Percentiles rank a stretch among this genome's conserved stretches.
Evolutionary conservation across 2,329 filamentous ascomycete species (phyloP).

Genomic region (Aspergillus fischeri): DNA sequence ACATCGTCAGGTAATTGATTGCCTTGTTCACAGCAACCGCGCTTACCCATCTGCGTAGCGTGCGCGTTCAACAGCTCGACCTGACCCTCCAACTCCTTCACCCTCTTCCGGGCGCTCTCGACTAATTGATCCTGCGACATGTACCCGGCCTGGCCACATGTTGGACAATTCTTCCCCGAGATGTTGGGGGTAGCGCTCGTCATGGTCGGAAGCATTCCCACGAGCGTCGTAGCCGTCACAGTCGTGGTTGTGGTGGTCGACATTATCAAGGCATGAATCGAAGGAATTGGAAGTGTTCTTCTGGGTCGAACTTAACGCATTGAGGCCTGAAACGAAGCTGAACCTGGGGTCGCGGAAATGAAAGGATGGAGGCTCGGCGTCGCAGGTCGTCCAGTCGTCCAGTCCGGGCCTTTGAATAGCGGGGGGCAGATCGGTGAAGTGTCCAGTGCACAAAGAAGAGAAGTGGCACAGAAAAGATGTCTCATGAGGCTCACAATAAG

Average conservation of each 20-base stretch:
- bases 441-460: not conserved
- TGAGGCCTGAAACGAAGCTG: not conserved
- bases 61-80: conserved; percentile 50
- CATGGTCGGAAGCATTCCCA: conserved; percentile 28
- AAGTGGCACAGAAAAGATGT: not conserved
- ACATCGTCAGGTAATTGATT: not conserved
- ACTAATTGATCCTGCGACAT: conserved; percentile 18
- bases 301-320: not conserved
- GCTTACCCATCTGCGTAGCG: conserved; percentile 50
- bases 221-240: conserved; percentile 28
- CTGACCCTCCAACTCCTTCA: conserved; percentile 53
- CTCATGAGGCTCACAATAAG: not conserved
- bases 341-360: conserved; percentile 6
- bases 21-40: not conserved
- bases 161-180: conserved; percentile 31
- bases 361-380: conserved; percentile 9
- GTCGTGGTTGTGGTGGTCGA: conserved; percentile 21
- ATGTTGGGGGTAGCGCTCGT: conserved; percentile 20
- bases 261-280: conserved; percentile 14
- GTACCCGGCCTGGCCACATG: conserved; percentile 35
- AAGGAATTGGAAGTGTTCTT: too few species aligned
- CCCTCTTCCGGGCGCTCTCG: conserved; percentile 36
- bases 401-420: not conserved
- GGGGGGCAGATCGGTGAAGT: not conserved
- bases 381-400: conserved; percentile 2